Base-by-base conservation (phyloP, 106 monocot genomes). In the Apostasia shenzhenica region DNA sequence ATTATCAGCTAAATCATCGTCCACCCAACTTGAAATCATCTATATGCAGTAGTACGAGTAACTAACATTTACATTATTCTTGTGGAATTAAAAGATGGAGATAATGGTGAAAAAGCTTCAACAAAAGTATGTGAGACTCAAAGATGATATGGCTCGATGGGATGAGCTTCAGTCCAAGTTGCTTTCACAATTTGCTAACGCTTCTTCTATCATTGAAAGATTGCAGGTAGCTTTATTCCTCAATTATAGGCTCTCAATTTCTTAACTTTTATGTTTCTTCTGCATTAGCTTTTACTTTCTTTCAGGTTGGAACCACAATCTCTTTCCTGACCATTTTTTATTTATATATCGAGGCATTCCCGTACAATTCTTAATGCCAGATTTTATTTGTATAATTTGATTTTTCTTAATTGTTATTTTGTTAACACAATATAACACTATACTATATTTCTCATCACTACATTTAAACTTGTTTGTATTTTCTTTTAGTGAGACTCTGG, bases 61-160 rank as follows among this genome's bases (percentile, higher is more conserved):
- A 26, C 26, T 26, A 26, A 26, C 26, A 26, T 26, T 26, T 26
- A 26, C 26, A 26, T 26, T 26, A 26, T 26, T 26, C 26, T 65
- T 48, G n/a, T 65, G 46, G 26, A 48, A 43, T 65, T 26, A 38
- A 72, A 57, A 44, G 47, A 88, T 88, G 80, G 87, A 83, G 79
- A 62, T 66, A 51, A 55, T 81, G 73, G 51, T 93, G 54, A 83
- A 65, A 77, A 93, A 84, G 78, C 72, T 86, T 57, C 86, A 89
- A 40, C 70, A 86, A 51, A 89, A 80, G 77, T 81, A 82, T 64
- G 77, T 63, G 56, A 77, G 69, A 55, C 78, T 63, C 26, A 73
- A 65, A 42, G 89, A 84, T 5, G 86, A 89, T 41, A 82, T 93
- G 86, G 72, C 9, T 8, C 81, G 71, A 56, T 93, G 93, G 93